Evolutionary conservation across 768 basidiomycete species (phyloP).

Genomic region (Myochromella boudieri): DNA sequence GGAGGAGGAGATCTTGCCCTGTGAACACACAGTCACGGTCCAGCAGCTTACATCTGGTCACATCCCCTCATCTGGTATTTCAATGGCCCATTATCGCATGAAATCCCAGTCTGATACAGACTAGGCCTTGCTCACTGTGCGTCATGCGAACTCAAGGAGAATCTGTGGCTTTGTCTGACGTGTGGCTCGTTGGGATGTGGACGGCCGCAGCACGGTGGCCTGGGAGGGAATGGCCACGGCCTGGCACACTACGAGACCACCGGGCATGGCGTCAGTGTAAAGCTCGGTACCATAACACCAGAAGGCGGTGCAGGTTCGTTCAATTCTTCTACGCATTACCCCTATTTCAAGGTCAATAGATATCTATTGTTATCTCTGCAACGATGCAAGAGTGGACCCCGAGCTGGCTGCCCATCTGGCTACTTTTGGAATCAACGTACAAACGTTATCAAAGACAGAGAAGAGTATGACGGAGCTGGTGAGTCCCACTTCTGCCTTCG

Average conservation of each 20-base stretch:
- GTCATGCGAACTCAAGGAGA: constrained; percentile 83
- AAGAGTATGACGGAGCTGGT: constrained; percentile 97
- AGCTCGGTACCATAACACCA: constrained; percentile 94
- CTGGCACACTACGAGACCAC: constrained; percentile 73
- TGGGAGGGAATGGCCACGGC: constrained; percentile 89
- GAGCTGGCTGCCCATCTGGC: constrained; percentile 71
- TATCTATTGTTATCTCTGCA: constrained; percentile 90
- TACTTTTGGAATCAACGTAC: constrained; percentile 86
- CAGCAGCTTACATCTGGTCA: constrained; percentile 42
- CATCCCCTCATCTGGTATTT: constrained; percentile 56
- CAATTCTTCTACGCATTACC: not conserved
- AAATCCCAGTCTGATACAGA: not conserved
- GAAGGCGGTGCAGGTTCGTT: constrained; percentile 84
- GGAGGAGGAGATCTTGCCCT: constrained; percentile 91
- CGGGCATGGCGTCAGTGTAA: constrained; percentile 82
- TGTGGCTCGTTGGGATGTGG: constrained; percentile 93
- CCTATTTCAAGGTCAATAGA: constrained; percentile 43
- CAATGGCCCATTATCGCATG: constrained; percentile 2
- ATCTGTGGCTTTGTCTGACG: constrained; percentile 93
- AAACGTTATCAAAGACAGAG: constrained; percentile 83
- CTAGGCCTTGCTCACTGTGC: constrained; percentile 80
- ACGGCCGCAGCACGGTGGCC: constrained; percentile 76
- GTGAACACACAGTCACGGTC: constrained; percentile 70
- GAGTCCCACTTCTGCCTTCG: constrained; percentile 15
- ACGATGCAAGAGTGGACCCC: constrained; percentile 81